phyloP scores from a whole-genome alignment of 352 stramenopile genomes.

The Pythium folliculosum region DNA sequence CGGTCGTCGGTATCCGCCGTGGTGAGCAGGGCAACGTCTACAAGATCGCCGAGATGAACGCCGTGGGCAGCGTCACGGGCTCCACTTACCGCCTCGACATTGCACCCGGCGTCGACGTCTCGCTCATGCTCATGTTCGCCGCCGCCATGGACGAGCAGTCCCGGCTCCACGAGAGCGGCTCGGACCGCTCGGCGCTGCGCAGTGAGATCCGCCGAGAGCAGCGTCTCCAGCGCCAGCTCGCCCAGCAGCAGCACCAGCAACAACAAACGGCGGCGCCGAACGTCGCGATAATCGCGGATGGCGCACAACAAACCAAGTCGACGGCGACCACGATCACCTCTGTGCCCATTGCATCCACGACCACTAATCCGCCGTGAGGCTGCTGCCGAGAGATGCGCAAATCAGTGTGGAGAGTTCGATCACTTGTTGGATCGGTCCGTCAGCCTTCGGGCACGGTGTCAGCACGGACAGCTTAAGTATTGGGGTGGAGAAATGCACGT shows the following conservation, averaged over 20 bases:
- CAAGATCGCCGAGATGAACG: slow-evolving; percentile 25
- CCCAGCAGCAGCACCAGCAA: slow-evolving; percentile 4
- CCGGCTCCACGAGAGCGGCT: slow-evolving; percentile 14
- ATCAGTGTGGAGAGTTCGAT: background rate
- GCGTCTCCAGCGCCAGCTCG: background rate
- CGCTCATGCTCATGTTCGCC: slow-evolving; percentile 22
- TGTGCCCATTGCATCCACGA: slow-evolving; percentile 3
- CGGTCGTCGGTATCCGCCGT: slow-evolving; percentile 18
- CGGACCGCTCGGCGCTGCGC: slow-evolving; percentile 17
- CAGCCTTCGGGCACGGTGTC: too few species aligned
- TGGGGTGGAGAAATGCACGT: background rate
- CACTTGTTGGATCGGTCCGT: background rate
- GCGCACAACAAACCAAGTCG: background rate
- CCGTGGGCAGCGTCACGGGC: slow-evolving; percentile 10
- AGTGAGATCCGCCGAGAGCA: slow-evolving; percentile 21
- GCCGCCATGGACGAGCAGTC: slow-evolving; percentile 29
- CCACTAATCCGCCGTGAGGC: background rate
- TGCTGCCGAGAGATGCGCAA: too few species aligned
- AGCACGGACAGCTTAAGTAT: background rate
- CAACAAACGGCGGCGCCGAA: background rate
- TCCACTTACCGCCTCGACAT: slow-evolving; percentile 22
- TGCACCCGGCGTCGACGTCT: slow-evolving; percentile 23
- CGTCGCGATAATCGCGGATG: background rate
- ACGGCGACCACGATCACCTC: slow-evolving; percentile 12
- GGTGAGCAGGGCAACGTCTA: slow-evolving; percentile 18